A percentile compares a stretch with the other conserved stretches of the same genome.
Evolutionary conservation across 2,329 filamentous ascomycete species (phyloP).

Genomic region (Trichoderma guizhouense): DNA sequence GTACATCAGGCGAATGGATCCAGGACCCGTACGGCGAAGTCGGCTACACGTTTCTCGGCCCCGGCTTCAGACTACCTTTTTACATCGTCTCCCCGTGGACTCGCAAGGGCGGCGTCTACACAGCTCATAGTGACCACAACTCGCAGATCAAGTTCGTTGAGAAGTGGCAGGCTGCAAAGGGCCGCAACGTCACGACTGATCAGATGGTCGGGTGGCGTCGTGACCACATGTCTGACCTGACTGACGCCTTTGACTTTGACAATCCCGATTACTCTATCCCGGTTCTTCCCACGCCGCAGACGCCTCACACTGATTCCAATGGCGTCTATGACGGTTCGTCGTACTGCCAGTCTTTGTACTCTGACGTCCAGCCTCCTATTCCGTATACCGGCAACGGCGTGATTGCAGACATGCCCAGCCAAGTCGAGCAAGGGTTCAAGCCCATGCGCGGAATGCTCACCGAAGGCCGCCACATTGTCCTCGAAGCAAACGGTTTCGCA

Average conservation of each 20-base stretch:
- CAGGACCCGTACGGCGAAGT: constrained; percentile 41
- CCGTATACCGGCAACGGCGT: constrained; percentile 42
- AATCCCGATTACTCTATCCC: constrained; percentile 50
- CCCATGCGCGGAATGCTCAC: constrained; percentile 48
- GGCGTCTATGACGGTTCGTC: constrained; percentile 46
- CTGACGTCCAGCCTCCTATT: constrained; percentile 39
- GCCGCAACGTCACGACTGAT: constrained; percentile 36
- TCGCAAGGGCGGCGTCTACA: constrained; percentile 50
- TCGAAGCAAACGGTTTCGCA: constrained; percentile 45
- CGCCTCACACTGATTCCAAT: constrained; percentile 39
- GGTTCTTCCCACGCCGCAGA: constrained; percentile 39
- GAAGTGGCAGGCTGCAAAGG: constrained; percentile 40
- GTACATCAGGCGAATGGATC: constrained; percentile 51
- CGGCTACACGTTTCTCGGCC: constrained; percentile 34
- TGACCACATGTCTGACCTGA: constrained; percentile 34
- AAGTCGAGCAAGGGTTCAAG: constrained; percentile 55
- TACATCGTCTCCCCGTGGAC: constrained; percentile 56
- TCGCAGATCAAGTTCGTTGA: constrained; percentile 55
- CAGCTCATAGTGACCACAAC: constrained; percentile 52
- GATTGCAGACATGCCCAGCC: constrained; percentile 36
- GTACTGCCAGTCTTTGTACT: constrained; percentile 40
- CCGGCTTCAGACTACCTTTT: constrained; percentile 49
- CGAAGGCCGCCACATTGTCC: constrained; percentile 52
- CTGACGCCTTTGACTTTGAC: constrained; percentile 42
- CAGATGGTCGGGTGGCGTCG: constrained; percentile 33